phyloP scores from a whole-genome alignment of 2,329 filamentous ascomycete genomes.

The Colletotrichum theobromicola region DNA sequence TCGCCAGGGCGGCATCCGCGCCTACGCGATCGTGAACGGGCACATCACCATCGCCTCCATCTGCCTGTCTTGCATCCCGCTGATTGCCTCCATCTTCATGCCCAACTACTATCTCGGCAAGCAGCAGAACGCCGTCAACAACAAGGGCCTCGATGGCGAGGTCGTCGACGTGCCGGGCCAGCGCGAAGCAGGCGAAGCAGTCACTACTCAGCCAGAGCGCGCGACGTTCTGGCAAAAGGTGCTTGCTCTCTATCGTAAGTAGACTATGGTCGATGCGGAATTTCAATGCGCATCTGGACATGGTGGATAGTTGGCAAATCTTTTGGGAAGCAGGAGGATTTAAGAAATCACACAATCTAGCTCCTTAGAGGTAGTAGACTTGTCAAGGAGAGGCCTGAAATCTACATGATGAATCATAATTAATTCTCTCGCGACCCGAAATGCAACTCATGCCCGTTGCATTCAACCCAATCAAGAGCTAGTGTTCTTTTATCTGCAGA shows the following conservation, averaged over 20 bases:
- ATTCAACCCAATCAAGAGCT: background rate
- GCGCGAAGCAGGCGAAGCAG: background rate
- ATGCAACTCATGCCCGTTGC: background rate
- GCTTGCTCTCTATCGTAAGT: background rate
- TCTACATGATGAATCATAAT: rapidly evolving
- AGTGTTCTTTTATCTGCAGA: background rate
- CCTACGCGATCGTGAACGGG: slow-evolving; percentile 39
- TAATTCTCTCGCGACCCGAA: background rate
- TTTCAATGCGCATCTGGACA: background rate
- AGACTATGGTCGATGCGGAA: background rate
- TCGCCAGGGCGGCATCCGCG: slow-evolving; percentile 40
- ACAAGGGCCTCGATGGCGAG: slow-evolving; percentile 36
- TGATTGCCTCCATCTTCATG: slow-evolving; percentile 44
- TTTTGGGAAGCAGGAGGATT: background rate
- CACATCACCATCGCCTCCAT: slow-evolving; percentile 38
- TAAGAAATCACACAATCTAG: background rate
- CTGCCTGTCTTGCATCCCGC: slow-evolving; percentile 32
- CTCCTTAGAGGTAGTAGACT: background rate
- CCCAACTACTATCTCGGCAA: slow-evolving; percentile 43
- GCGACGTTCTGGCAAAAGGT: background rate
- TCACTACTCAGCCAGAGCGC: background rate
- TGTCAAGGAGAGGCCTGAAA: background rate
- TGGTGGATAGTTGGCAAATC: background rate
- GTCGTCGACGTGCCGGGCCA: slow-evolving; percentile 20
- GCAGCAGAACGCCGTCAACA: slow-evolving; percentile 37